Evolutionary conservation across 2,329 filamentous ascomycete species (phyloP), one percentile per base, ranked within the genome.

Genomic region (Cladophialophora psammophila): DNA sequence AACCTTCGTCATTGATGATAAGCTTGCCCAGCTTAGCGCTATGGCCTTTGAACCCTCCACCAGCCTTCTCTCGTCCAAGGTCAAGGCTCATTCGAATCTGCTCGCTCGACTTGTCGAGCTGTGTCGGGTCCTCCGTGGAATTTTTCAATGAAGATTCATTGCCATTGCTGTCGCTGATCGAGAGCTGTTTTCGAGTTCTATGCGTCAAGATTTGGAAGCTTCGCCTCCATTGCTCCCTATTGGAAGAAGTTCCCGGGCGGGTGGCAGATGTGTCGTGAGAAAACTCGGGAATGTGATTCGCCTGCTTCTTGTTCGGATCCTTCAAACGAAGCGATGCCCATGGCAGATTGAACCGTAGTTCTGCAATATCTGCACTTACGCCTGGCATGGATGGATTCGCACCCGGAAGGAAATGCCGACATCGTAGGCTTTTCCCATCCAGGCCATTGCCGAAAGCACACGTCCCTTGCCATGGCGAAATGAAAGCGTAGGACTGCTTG

Each of bases 21-120:
- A 99, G 81, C 79, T 98, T 99, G 0, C 94, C 95, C 73, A 99
- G 82, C 81, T 99, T 99, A 3, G 93, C 94, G 74, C 92, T 88
- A 77, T 92, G 93, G 0, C 94, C 94, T 53, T 90, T 86, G 75
- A 91, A 90, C 0, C 94, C 94, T 26, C 94, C 94, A 1, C 94
- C 94, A 0, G 94, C 94, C 64, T 86, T 87, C 78, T 98, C 94
- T 70, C 87, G 87, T 0, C 93, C 94, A 0, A 97, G 83, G 26
- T 88, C 90, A 2, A 95, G 77, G 75, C 94, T 91, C 61, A 94
- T 81, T 72, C 85, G 74, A 13, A 59, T 18, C 42, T 70, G 55
- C 3, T 69, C 53, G 10, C 38, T n/a, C n/a, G 55, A 56, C 36
- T 54, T 18, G n/a, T 42, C 48, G 20, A 55, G 18, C 18, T 55